Conservation (phyloP, 202 grass and related monocot genomes). For the Hordeum pubiflorum region DNA sequence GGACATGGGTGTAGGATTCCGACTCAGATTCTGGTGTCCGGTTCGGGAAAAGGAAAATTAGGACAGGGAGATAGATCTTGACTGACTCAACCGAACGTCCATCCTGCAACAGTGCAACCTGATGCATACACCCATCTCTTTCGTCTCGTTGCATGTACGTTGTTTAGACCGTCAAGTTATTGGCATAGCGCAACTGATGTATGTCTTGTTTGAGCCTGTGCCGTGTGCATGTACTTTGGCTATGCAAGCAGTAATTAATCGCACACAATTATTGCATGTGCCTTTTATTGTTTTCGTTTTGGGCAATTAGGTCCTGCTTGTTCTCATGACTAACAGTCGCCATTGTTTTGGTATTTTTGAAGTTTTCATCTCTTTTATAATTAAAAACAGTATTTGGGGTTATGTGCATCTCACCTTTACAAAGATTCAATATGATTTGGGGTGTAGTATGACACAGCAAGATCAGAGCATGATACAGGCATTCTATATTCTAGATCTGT, state of each 20-base stretch:
- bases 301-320: neutral
- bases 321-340: neutral
- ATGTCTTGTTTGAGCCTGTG: neutral
- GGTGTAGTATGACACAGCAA: neutral
- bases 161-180: neutral
- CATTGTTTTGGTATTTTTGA: neutral
- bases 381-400: neutral
- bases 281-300: neutral
- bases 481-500: neutral
- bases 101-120: neutral
- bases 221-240: neutral
- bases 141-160: neutral
- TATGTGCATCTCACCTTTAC: neutral
- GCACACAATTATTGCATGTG: neutral
- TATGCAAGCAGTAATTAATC: neutral
- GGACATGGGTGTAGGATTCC: neutral
- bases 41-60: neutral
- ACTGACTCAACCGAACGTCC: neutral
- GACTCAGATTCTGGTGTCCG: neutral
- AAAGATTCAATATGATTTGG: neutral
- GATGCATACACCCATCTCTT: neutral
- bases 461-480: neutral
- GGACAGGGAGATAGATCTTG: neutral
- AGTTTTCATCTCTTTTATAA: neutral
- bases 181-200: neutral